These are phyloP conservation scores for Aureobasidium sp. DNA, from an alignment of 2,329 filamentous ascomycete genomes.

Conservation along the genomic window DNA sequence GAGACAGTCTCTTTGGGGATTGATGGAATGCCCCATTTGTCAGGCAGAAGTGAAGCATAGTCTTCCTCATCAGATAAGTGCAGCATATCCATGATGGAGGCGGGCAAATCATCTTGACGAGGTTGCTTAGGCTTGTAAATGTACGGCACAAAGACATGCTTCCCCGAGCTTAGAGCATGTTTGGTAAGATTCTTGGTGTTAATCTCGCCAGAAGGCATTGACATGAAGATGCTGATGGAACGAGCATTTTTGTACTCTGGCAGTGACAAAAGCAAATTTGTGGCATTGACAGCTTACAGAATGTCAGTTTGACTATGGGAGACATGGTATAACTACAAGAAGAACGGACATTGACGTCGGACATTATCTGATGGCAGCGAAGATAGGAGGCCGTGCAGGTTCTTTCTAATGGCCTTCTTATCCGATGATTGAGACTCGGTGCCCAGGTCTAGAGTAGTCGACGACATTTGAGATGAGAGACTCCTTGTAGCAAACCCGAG, in stretches of 20 bases:
- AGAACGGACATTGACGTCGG: conserved; percentile 59
- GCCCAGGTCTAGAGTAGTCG: conserved; percentile 1
- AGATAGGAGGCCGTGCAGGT: conserved; percentile 61
- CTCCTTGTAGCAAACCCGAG: neutral
- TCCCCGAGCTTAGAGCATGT: conserved; percentile 68
- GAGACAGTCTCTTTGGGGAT: conserved; percentile 59
- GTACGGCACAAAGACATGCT: conserved; percentile 87
- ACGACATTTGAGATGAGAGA: neutral
- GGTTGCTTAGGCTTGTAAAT: conserved; percentile 54
- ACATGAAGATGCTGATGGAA: conserved; percentile 78
- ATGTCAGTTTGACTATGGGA: conserved; percentile 12
- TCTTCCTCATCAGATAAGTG: conserved; percentile 65
- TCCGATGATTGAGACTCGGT: conserved; percentile 17
- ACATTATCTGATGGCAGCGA: conserved; percentile 56
- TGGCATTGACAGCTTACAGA: conserved; percentile 55
- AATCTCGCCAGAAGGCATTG: conserved; percentile 83
- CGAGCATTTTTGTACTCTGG: conserved; percentile 68
- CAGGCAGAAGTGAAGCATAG: conserved; percentile 66
- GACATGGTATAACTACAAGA: neutral
- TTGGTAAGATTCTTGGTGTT: conserved; percentile 76
- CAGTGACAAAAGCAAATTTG: conserved; percentile 57
- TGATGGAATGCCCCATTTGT: conserved; percentile 94
- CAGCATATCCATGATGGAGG: conserved; percentile 89
- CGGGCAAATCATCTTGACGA: conserved; percentile 36
- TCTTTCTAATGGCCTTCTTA: conserved; percentile 67